These are phyloP conservation scores for Colletotrichum sp. DNA, from an alignment of 2,329 filamentous ascomycete species.

Conservation along the genomic window DNA sequence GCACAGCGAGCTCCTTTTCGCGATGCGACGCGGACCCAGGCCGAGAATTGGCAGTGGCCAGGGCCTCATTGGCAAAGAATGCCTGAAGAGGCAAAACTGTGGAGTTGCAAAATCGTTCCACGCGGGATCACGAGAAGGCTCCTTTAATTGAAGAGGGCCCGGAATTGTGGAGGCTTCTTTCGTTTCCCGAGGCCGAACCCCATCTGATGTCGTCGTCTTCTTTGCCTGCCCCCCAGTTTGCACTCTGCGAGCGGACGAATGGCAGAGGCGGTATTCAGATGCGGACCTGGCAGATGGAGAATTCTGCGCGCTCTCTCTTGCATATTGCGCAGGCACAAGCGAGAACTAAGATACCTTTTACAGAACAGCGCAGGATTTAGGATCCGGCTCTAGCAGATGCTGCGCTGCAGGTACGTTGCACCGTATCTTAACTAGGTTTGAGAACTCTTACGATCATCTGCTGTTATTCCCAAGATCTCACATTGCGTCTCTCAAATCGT, in stretches of 20 bases:
- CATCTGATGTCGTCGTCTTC: not conserved
- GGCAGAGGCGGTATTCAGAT: not conserved
- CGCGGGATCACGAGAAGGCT: slow-evolving; percentile 16
- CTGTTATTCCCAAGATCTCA: not conserved
- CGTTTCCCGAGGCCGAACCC: slow-evolving; percentile 5
- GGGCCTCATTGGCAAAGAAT: not conserved
- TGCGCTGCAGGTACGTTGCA: not conserved
- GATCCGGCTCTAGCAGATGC: not conserved
- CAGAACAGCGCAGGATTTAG: not conserved
- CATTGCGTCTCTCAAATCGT: not conserved
- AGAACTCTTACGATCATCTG: slow-evolving; percentile 1
- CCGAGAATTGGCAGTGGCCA: not conserved
- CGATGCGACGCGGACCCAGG: slow-evolving; percentile 1
- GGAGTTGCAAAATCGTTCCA: slow-evolving; percentile 16
- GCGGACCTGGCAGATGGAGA: not conserved
- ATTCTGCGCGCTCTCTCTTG: not conserved
- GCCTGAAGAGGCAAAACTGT: slow-evolving; percentile 17
- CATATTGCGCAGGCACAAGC: slow-evolving; percentile 3
- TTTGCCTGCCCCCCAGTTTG: not conserved
- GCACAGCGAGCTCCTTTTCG: slow-evolving; percentile 9
- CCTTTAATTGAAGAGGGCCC: slow-evolving; percentile 11
- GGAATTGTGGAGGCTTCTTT: slow-evolving; percentile 4
- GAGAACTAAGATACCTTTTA: not conserved
- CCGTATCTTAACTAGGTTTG: not conserved
- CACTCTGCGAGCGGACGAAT: not conserved